Conservation (phyloP, 495 filamentous ascomycete species). For the Trichoderma parareesei region DNA sequence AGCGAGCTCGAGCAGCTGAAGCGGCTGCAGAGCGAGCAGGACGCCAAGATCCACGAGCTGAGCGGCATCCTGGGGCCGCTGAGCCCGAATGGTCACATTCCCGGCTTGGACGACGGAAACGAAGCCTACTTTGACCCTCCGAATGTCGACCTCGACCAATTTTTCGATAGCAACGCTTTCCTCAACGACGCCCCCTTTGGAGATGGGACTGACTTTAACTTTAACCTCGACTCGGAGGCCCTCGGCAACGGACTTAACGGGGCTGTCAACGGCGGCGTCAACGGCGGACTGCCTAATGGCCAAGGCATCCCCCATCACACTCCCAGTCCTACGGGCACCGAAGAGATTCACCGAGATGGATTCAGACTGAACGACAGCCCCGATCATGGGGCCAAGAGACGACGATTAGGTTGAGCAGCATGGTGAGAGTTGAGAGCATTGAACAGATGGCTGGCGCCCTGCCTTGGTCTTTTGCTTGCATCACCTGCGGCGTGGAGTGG, state of each 20-base stretch:
- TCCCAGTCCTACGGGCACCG: constrained; percentile 37
- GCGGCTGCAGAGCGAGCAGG: constrained; percentile 65
- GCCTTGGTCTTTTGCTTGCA: background rate
- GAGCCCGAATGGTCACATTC: constrained; percentile 71
- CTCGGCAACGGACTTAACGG: constrained; percentile 15
- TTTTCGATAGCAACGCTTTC: constrained; percentile 58
- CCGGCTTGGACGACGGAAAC: constrained; percentile 51
- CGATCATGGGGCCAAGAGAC: constrained; percentile 30
- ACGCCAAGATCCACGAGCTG: constrained; percentile 61
- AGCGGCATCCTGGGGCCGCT: constrained; percentile 64
- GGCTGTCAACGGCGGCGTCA: constrained; percentile 23
- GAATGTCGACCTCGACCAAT: constrained; percentile 59
- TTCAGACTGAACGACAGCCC: constrained; percentile 26
- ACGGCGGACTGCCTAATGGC: background rate
- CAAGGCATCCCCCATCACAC: constrained; percentile 13
- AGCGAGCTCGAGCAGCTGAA: constrained; percentile 67
- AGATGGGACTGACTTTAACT: constrained; percentile 33
- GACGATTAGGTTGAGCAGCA: constrained; percentile 20
- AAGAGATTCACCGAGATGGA: constrained; percentile 35
- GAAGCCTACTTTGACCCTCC: constrained; percentile 32
- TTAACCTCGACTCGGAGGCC: constrained; percentile 23
- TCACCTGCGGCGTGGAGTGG: background rate
- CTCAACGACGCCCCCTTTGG: constrained; percentile 20
- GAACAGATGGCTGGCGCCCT: background rate
- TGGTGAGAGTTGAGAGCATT: background rate